Evolutionary conservation across 2,329 filamentous ascomycete species (phyloP).

Genomic region (Dactylellina parvicollis): DNA sequence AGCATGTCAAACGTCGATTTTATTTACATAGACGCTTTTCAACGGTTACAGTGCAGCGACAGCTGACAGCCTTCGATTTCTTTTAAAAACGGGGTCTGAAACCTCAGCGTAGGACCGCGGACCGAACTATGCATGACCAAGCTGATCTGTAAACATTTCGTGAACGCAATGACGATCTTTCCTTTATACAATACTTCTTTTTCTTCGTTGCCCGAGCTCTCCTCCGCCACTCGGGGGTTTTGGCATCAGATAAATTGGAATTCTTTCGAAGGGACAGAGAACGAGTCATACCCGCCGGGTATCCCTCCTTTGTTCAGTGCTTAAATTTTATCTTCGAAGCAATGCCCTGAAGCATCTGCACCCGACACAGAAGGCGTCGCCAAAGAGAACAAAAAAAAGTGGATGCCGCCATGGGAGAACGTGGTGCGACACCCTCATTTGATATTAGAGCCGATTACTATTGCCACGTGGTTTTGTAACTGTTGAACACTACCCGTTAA

Average conservation of each 20-base stretch:
- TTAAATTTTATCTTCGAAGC: not conserved
- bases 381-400: not conserved
- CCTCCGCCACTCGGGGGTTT: slow-evolving; percentile 1
- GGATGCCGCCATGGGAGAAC: slow-evolving; percentile 1
- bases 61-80: not conserved
- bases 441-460: slow-evolving; percentile 19
- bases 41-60: slow-evolving; percentile 2
- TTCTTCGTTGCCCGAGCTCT: slow-evolving; percentile 26
- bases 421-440: not conserved
- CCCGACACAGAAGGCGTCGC: slow-evolving; percentile 38
- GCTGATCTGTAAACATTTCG: slow-evolving; percentile 17
- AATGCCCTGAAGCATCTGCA: slow-evolving; percentile 19
- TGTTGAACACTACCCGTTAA: slow-evolving; percentile 17
- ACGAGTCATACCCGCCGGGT: slow-evolving; percentile 40
- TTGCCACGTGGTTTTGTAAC: slow-evolving; percentile 49
- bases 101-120: slow-evolving; percentile 7
- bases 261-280: not conserved
- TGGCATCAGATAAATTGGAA: slow-evolving; percentile 27
- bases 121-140: slow-evolving; percentile 3
- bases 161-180: slow-evolving; percentile 23
- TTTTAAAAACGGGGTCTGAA: not conserved
- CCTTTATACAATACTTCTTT: slow-evolving; percentile 5
- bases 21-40: too few relatives aligned
- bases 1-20: too few relatives aligned
- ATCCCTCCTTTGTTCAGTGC: slow-evolving; percentile 1